Base-by-base conservation (phyloP, 2,329 filamentous ascomycete species). In the Verticillium albo-atrum region DNA sequence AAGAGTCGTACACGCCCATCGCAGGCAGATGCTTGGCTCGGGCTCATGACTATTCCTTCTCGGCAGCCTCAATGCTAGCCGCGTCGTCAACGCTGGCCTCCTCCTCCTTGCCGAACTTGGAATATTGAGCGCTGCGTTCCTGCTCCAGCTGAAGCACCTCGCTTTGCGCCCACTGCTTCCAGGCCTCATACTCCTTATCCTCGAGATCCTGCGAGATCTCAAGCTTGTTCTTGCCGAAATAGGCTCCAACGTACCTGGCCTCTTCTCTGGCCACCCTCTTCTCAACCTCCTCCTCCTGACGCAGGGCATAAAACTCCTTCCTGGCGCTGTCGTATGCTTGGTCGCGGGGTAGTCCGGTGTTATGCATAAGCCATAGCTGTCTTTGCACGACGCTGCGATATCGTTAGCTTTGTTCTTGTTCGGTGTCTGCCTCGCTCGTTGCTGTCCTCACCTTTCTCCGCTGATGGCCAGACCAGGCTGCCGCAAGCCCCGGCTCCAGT, bases 311-410 rank as follows among this genome's bases (percentile, higher is more conserved):
- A 76, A 98, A 97, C 73, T 99, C 94, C 65, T 88, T 89, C 61
- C 95, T 90, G 7, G 90, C 92, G 58, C 81, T 78, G 75, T 98
- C 94, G 78, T 99, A 99, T 32, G 95, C 92, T 65, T 84, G 74
- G 47, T 82, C 79, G 71, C 84, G 84, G 55, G 80, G 82, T 71
- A 90, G 82, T 57, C 79, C 77, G 9, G 80, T 68, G 64, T 85
- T 85, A 58, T 90, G 75, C 79, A 97, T 90, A 62, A 98, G 82
- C 84, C 88, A 96, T 61, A 95, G 72, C 72, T 98, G 94, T 63
- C 94, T 88, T 76, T 98, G 94, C 9, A 98, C 87, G 61, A 98
- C 95, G 74, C 94, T 98, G 69, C 60, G 30, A 17, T 34, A 20
- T 9, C 9, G 42, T 63, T 57, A 57, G 55, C 35, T 32, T 14